Conservation (phyloP, 305 asterid species). For the Ilex paraguariensis region DNA sequence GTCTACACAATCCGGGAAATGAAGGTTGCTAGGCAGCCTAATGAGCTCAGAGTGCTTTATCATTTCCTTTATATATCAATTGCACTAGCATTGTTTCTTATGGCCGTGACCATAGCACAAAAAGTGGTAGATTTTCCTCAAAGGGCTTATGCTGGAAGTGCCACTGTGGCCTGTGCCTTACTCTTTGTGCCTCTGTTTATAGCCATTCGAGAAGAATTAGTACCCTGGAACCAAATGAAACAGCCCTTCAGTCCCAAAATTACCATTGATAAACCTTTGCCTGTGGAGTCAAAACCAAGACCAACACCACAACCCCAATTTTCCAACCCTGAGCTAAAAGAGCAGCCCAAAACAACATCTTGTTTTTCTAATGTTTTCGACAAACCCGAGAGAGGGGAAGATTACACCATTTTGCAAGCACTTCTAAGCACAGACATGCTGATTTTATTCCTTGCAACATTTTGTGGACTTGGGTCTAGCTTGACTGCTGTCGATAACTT, state of each 20-base stretch:
- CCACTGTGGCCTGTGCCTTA: not conserved
- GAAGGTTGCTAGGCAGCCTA: slow-evolving; percentile 7
- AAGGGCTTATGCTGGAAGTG: not conserved
- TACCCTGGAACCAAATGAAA: not conserved
- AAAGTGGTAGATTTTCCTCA: not conserved
- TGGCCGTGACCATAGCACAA: not conserved
- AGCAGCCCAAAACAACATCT: not conserved
- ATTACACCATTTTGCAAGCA: slow-evolving; percentile 20
- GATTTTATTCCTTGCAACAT: slow-evolving; percentile 16
- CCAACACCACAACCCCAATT: not conserved
- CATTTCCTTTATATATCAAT: not conserved
- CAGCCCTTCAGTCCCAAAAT: not conserved
- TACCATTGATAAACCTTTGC: not conserved
- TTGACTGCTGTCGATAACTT: slow-evolving; percentile 9
- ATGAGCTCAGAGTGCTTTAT: slow-evolving; percentile 12
- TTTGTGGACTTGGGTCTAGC: slow-evolving; percentile 19
- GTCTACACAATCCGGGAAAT: slow-evolving; percentile 13
- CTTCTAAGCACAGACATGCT: slow-evolving; percentile 18
- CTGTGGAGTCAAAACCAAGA: not conserved
- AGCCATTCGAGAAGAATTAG: not conserved
- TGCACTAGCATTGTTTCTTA: slow-evolving; percentile 1
- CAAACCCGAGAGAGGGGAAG: slow-evolving; percentile 26
- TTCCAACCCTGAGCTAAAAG: not conserved
- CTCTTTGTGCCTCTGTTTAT: not conserved
- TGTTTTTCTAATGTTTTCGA: slow-evolving; percentile 6